Evolutionary conservation across 331 rosid genomes (phyloP).

Genomic region (Rosa hybrid): DNA sequence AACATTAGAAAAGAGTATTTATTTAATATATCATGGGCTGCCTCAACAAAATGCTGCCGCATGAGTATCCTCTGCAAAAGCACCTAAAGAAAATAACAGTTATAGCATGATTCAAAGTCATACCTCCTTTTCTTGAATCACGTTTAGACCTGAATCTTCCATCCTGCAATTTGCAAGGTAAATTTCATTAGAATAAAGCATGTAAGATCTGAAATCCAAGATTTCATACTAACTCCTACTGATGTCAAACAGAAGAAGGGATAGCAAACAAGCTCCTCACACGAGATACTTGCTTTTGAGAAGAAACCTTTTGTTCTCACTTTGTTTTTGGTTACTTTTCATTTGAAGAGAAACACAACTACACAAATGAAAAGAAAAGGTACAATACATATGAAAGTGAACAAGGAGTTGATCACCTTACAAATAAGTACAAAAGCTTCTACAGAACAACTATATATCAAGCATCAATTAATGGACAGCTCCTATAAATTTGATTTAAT

Average conservation of each 20-base stretch:
- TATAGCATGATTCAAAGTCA: conserved; percentile 4
- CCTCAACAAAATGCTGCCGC: conserved; percentile 2
- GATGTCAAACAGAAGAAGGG: background rate
- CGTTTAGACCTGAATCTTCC: conserved; percentile 98
- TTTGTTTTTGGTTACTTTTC: background rate
- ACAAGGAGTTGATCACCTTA: background rate
- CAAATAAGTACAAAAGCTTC: background rate
- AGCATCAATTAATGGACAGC: background rate
- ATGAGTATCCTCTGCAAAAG: conserved; percentile 9
- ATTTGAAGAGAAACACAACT: background rate
- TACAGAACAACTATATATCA: background rate
- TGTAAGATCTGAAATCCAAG: conserved; percentile 11
- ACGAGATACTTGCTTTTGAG: background rate
- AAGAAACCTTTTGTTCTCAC: background rate
- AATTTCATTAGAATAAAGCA: conserved; percentile 30
- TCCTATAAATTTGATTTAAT: background rate
- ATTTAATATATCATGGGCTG: background rate
- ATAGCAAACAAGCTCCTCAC: background rate
- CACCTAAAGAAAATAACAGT: background rate
- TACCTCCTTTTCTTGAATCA: conserved; percentile 97
- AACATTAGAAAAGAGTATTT: background rate
- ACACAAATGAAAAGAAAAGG: background rate
- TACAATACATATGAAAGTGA: background rate
- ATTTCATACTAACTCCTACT: conserved; percentile 25
- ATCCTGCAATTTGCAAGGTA: conserved; percentile 59